Evolutionary conservation across 208 protist species (phyloP), one percentile per base, ranked within the genome.

Genomic region (Herpetomonas tarakana): DNA sequence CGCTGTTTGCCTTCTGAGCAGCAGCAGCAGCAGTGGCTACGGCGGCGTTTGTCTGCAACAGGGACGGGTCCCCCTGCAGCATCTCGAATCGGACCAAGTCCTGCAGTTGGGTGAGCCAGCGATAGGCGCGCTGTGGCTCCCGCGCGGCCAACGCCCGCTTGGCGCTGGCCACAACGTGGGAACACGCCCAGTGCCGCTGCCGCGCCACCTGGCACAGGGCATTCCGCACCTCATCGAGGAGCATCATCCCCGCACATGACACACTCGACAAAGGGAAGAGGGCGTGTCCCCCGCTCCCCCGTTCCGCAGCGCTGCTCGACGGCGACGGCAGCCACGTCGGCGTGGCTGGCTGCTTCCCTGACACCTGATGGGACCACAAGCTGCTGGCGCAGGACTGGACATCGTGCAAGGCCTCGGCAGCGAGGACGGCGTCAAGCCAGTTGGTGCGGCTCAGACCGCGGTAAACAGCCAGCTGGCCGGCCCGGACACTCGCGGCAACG

Each of bases 321-420:
- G 1, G 14, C 1, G 46, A 53, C 4, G 46, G 50, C 58, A 2
- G 2, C n/a, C 3, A 3, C 35, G 30, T 29, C 3, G 22, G 6
- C 2, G n/a, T n/a, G n/a, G n/a, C n/a, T n/a, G n/a, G 9, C 24
- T 2, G 9, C 12, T 45, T 12, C 21, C 3, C 14, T 9, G 22
- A 11, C 27, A 2, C 28, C 16, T 44, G 6, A n/a, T 21, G 44
- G 27, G 16, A n/a, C 58, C 16, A 24, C 28, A 65, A 26, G 11
- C 14, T 51, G 35, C 22, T 11, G 18, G 59, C 68, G 50, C 74
- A 83, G 18, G 74, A 58, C 9, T 69, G 65, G 41, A 91, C 66
- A 29, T 86, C 66, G 12, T 64, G 50, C 25, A 91, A 49, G n/a
- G 74, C 77, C 60, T 91, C 80, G 19, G 75, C 68, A 2, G 73